Base-by-base conservation (phyloP, 2,329 filamentous ascomycete species). In the Plectosphaerella plurivora region DNA sequence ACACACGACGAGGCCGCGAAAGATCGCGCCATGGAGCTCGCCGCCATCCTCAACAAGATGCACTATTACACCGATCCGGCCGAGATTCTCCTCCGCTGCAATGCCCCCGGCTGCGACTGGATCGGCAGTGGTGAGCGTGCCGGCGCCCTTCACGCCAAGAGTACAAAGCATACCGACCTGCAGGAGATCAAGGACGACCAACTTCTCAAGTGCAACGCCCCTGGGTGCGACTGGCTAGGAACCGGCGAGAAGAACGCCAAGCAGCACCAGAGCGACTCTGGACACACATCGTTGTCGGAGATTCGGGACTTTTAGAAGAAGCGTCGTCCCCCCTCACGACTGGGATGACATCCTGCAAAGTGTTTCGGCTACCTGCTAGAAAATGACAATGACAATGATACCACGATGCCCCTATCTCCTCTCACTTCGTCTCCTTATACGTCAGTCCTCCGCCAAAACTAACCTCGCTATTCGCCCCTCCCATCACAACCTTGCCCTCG, bases 31-130 rank as follows among this genome's bases (percentile, higher is more conserved):
- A 67, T 80, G 55, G 76, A 82, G 51, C 70, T 92, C 33, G 88
- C 88, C 48, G 69, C 71, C 56, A 80, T 87, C 55, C 74, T 97
- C 39, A 71, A 75, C 55, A 79, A 86, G 58, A 78, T 82, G 50
- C 84, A 95, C 65, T 97, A 97, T 66, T 97, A 84, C 62, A 97
- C 92, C 0, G 91, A 97, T 66, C 96, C 91, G 0, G 82, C 88
- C 20, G 86, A 86, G 1, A 91, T 97, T 63, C 77, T 82, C 37
- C 81, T 97, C 53, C 83, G 78, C 62, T 97, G 93, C 67, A 90
- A 91, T 57, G 73, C 78, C 3, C 62, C 66, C 14, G 66, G 74
- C 9, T 93, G 89, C 63, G 78, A 81, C 3, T 83, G 82, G 77
- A 78, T 84, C 16, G 84, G 88, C 1, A 82, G 82, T 52, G 89